A percentile compares a stretch with the other conserved stretches of the same genome.
Conservation (phyloP, 176 grass and related monocot genomes). For the Poa pratensis region DNA sequence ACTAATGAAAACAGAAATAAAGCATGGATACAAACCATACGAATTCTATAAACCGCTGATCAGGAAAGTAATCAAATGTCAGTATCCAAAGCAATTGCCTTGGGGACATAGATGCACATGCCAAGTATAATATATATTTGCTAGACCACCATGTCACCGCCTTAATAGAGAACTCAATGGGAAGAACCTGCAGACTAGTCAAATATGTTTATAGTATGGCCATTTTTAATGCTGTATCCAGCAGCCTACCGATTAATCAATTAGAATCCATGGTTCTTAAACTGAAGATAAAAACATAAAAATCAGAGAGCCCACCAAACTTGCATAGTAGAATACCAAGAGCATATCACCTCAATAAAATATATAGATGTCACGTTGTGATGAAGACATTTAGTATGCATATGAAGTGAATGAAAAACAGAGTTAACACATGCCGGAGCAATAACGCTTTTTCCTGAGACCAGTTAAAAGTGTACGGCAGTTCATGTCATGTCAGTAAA, state of each 20-base stretch:
- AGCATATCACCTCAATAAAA: neutral
- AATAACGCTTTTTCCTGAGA: neutral
- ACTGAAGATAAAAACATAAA: neutral
- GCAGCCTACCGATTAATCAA: neutral
- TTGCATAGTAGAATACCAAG: neutral
- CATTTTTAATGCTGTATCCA: neutral
- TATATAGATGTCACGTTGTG: neutral
- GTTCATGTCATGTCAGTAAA: neutral
- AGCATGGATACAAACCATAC: neutral
- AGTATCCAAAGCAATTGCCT: neutral
- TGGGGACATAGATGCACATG: neutral
- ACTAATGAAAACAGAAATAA: neutral
- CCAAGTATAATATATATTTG: neutral
- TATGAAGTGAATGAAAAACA: neutral
- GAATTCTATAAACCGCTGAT: neutral
- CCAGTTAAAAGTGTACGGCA: neutral
- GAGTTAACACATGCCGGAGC: neutral
- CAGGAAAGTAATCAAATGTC: neutral
- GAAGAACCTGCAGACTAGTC: neutral
- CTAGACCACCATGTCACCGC: neutral
- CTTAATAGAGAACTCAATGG: neutral
- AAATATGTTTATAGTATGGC: slow-evolving; percentile 3
- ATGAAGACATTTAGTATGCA: neutral
- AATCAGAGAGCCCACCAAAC: neutral
- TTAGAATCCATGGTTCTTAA: neutral